Evolutionary conservation across 305 asterid genomes (phyloP).

Genomic region (Rubia tinctorum): DNA sequence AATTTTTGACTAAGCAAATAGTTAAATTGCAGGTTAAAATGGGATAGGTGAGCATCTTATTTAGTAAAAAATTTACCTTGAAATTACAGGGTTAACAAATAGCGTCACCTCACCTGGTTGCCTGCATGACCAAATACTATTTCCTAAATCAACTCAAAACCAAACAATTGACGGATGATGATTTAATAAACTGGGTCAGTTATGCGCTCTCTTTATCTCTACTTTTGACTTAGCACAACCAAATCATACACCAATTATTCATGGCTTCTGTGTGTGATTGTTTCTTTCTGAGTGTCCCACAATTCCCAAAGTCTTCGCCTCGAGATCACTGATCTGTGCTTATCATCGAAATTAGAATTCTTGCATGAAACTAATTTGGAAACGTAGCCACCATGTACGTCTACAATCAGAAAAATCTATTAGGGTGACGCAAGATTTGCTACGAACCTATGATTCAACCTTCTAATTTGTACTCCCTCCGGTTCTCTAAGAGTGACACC

Average conservation of each 20-base stretch:
- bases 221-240: background rate
- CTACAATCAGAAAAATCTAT: background rate
- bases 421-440: no score
- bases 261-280: background rate
- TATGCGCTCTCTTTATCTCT: background rate
- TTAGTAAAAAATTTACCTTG: no score
- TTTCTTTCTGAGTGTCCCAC: background rate
- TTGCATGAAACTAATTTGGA: no score
- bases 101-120: background rate
- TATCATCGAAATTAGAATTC: background rate
- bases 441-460: no score
- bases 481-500: no score
- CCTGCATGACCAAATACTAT: no score
- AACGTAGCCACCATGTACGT: no score
- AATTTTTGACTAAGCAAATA: no score
- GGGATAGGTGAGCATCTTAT: no score
- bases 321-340: background rate
- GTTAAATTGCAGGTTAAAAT: no score
- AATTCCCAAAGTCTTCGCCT: background rate
- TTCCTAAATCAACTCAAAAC: background rate
- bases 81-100: no score
- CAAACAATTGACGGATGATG: background rate
- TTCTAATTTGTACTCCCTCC: no score
- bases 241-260: background rate
- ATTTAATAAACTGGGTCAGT: background rate